Evolutionary conservation across 768 basidiomycete genomes (phyloP), one percentile per base, ranked within the genome.

Genomic region (Hypholoma fasciculare): DNA sequence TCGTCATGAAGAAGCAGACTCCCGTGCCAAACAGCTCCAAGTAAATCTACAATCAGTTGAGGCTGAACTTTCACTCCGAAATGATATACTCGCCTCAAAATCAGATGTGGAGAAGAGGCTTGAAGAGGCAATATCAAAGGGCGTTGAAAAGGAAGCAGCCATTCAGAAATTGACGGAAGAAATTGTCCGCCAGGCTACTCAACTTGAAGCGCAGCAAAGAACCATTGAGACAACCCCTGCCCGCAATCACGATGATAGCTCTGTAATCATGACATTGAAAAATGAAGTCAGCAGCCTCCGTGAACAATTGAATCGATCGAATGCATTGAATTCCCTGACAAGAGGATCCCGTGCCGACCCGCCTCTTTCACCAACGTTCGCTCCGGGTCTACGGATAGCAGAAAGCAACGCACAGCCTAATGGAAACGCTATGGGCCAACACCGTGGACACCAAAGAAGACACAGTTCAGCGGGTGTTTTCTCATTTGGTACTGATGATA

Each of bases 221-320:
- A 75, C 83, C 13, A 78, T 89, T 37, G 92, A 93, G 48, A 65
- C 72, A 52, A 77, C 84, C 0, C 88, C 90, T 6, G 73, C 76
- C 47, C 84, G 88, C 61, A 88, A 83, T 48, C 82, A 84, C 4
- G 96, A 97, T 64, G 94, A 98, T 67, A 87, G 78, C 62, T 89
- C 91, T 14, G 89, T 96, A 42, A 94, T 98, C 61, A 78, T 87
- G 62, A 89, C 89, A 0, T 84, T 99, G 65, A 95, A 96, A 73
- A 91, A 86, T 64, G 97, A 99, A 78, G 89, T 99, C 64, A 88
- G 89, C 73, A 89, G 78, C 65, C 82, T 98, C 30, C 92, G 94
- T 58, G 97, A 99, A 69, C 96, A 98, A 69, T 86, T 98, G 62
- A 96, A 96, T 65, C 87, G 96, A 34, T 87, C 94, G n/a, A 94